phyloP scores from a whole-genome alignment of 2,329 filamentous ascomycete species.

The Curvularia eragrostidis region DNA sequence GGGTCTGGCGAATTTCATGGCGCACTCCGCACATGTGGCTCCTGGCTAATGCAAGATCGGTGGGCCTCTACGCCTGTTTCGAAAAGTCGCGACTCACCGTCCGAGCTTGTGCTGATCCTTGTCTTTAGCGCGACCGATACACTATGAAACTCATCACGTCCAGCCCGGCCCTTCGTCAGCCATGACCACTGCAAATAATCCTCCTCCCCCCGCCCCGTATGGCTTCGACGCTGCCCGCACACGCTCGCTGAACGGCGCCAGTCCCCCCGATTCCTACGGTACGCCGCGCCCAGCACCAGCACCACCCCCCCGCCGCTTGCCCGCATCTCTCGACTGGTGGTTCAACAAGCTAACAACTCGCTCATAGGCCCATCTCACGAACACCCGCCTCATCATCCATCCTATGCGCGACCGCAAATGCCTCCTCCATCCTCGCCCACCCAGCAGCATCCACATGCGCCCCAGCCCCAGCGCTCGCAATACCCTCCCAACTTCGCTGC shows the following conservation, averaged over 20 bases:
- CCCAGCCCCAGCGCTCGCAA: constrained; percentile 54
- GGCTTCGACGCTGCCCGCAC: constrained; percentile 53
- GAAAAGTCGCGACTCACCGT: constrained; percentile 22
- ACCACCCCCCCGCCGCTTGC: constrained; percentile 19
- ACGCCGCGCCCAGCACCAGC: constrained; percentile 25
- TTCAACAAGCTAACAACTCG: constrained; percentile 35
- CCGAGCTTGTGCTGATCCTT: constrained; percentile 26
- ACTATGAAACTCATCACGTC: constrained; percentile 37
- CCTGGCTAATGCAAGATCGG: constrained; percentile 35
- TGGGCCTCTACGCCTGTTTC: constrained; percentile 20
- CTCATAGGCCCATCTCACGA: constrained; percentile 46
- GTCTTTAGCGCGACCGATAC: constrained; percentile 36
- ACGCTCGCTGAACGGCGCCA: constrained; percentile 52
- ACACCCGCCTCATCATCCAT: constrained; percentile 50
- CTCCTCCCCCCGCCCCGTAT: constrained; percentile 48
- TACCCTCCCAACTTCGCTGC: constrained; percentile 51
- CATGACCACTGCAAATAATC: constrained; percentile 42
- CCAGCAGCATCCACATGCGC: constrained; percentile 48
- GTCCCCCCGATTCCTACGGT: constrained; percentile 46
- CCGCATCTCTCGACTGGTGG: neutral
- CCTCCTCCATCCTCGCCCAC: constrained; percentile 58
- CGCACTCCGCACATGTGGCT: constrained; percentile 38
- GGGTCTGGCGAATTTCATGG: constrained; percentile 27
- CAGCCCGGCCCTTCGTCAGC: constrained; percentile 43
- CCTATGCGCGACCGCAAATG: constrained; percentile 56